Evolutionary conservation across 2,329 filamentous ascomycete genomes (phyloP), one percentile per base, ranked within the genome.

Genomic region (Colletotrichum zoysiae): DNA sequence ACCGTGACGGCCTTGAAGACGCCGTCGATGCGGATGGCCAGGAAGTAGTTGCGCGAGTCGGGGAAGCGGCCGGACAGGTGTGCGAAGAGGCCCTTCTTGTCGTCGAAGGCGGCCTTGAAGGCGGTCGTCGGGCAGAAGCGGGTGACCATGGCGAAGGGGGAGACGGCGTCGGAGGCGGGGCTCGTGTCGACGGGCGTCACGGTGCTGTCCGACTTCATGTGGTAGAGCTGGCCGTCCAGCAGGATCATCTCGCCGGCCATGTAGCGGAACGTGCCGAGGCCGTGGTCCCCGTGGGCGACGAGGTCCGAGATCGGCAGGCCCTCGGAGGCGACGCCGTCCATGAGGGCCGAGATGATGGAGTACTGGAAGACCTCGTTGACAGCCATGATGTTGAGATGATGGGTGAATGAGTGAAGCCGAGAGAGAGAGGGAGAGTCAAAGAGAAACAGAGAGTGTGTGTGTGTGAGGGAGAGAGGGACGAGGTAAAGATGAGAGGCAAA

Each of bases 241-340:
- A 81, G 67, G 58, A 81, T 79, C 78, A 82, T 79, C 74, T 82
- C 80, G 74, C 80, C 80, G 23, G 66, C 72, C 77, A 81, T 80
- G 75, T 77, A 59, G 23, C 75, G 74, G 67, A 81, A 81, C 2
- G 80, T 81, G 56, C 80, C 80, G 0, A 82, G 76, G 26, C 80
- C 80, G 72, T 80, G 79, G 75, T 81, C 74, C 66, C 80, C 79
- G 65, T 81, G 77, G 6, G 63, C 62, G 59, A 81, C 74, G 30
- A 82, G 73, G 11, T 63, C 64, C 0, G 77, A 73, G 53, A 81
- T 71, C 11, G 79, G 78, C 12, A 77, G 75, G 70, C 79, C 80
- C 18, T 77, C 74, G 30, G 77, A 76, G 61, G 79, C 79, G 35
- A 81, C 77, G 65, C 80, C 79, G 63, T 80, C 79, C 78, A 81